Percentiles rank a stretch among this genome's conserved stretches.
Evolutionary conservation across 2,329 filamentous ascomycete genomes (phyloP).

Genomic region (Phaeosphaeriaceae sp.): DNA sequence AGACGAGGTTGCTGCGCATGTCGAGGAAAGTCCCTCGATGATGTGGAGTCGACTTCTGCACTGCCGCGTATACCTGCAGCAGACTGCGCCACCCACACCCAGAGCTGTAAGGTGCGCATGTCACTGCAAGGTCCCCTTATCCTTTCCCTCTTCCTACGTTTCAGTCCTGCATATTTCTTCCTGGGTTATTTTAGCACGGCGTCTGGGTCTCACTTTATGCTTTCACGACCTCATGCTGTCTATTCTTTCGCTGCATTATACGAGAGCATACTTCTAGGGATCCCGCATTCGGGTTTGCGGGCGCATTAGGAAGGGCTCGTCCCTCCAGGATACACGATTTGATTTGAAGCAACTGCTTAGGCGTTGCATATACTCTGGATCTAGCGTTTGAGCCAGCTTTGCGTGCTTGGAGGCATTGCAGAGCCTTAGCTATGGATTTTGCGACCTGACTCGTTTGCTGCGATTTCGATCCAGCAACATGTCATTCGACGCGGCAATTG

Average conservation of each 20-base stretch:
- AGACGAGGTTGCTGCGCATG: conserved; percentile 62
- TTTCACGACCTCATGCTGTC: conserved; percentile 23
- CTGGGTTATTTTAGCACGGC: conserved; percentile 30
- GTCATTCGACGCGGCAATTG: conserved; percentile 4
- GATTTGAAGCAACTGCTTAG: conserved; percentile 6
- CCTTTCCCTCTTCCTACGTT: not conserved
- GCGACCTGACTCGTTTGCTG: conserved; percentile 5
- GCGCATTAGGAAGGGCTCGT: conserved; percentile 16
- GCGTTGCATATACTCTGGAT: conserved; percentile 15
- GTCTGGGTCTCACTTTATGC: conserved; percentile 20
- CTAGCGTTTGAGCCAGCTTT: conserved; percentile 1
- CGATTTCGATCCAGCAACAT: conserved; percentile 17
- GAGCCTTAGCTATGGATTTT: conserved; percentile 1
- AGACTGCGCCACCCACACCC: not conserved
- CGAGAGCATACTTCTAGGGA: conserved; percentile 18
- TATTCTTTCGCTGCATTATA: conserved; percentile 27
- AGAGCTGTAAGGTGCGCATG: not conserved
- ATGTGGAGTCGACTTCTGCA: not conserved
- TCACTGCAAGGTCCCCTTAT: not conserved
- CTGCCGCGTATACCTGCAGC: conserved; percentile 13
- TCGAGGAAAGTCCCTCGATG: conserved; percentile 19
- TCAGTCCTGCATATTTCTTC: conserved; percentile 8
- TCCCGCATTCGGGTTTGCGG: conserved; percentile 1
- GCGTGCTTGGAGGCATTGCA: conserved; percentile 10
- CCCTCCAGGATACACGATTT: conserved; percentile 3